Conservation (phyloP, 352 stramenopile species). For the Salisapilia sapeloensis region DNA sequence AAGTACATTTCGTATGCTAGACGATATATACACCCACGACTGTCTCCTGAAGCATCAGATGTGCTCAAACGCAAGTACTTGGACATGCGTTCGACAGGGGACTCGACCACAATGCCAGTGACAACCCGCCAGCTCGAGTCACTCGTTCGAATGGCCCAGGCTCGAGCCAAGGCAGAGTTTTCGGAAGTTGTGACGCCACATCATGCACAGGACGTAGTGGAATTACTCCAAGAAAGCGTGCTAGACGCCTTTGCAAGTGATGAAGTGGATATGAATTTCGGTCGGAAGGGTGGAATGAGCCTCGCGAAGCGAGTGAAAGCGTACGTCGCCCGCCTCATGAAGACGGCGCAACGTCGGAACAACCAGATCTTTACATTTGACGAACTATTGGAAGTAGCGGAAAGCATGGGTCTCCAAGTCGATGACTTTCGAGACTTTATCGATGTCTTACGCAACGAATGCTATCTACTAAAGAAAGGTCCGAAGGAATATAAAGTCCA, state of each 20-base stretch:
- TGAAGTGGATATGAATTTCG: constrained; percentile 77
- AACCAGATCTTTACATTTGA: constrained; percentile 58
- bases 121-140: constrained; percentile 96
- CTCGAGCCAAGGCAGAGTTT: constrained; percentile 89
- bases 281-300: constrained; percentile 46
- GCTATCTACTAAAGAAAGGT: constrained; percentile 73
- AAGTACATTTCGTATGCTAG: constrained; percentile 97
- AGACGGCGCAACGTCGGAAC: constrained; percentile 32
- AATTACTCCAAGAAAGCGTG: constrained; percentile 91
- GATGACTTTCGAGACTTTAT: constrained; percentile 75
- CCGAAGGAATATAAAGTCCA: constrained; percentile 65
- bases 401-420: constrained; percentile 56
- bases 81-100: constrained; percentile 53
- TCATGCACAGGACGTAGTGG: constrained; percentile 94
- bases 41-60: constrained; percentile 28
- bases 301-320: constrained; percentile 62
- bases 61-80: constrained; percentile 85
- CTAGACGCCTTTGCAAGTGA: constrained; percentile 84
- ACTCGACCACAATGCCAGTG: constrained; percentile 66
- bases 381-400: constrained; percentile 48
- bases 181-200: constrained; percentile 84
- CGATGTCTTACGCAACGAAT: constrained; percentile 75
- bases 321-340: constrained; percentile 66
- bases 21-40: constrained; percentile 86
- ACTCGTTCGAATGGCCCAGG: constrained; percentile 81